These are phyloP conservation scores for Psilocybe cyanescens DNA, from an alignment of 768 basidiomycete genomes.

Conservation along the genomic window DNA sequence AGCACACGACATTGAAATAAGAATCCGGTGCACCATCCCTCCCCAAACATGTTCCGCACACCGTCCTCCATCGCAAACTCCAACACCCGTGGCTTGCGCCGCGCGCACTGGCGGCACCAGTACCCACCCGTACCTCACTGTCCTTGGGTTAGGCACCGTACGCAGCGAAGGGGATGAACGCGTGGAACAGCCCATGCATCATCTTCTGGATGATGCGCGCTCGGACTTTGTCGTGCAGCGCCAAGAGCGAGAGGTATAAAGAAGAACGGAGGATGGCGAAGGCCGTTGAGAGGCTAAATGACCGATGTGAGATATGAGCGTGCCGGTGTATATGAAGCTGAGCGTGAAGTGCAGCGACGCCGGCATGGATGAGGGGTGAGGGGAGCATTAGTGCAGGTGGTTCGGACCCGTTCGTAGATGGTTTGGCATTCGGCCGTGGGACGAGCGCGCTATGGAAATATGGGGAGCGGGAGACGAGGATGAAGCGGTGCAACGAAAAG, in stretches of 20 bases:
- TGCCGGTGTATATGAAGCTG: conserved; percentile 75
- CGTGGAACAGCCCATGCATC: conserved; percentile 88
- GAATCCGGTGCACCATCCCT: too few species aligned
- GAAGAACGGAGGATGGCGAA: conserved; percentile 80
- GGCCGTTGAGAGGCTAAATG: conserved; percentile 90
- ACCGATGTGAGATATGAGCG: conserved; percentile 75
- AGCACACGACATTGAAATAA: too few species aligned
- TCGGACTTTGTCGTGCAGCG: conserved; percentile 80
- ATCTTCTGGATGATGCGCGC: conserved; percentile 86
- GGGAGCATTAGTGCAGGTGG: conserved; percentile 72
- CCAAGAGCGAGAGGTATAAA: conserved; percentile 38
- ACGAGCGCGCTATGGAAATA: conserved; percentile 86
- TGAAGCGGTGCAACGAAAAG: conserved; percentile 92
- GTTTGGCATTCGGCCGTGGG: conserved; percentile 47
- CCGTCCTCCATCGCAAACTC: too few species aligned
- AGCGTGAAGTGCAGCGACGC: conserved; percentile 93
- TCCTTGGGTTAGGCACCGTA: conserved; percentile 42
- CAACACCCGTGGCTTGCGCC: too few species aligned
- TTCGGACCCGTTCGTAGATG: conserved; percentile 36
- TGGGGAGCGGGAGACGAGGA: conserved; percentile 85
- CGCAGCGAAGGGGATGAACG: conserved; percentile 77
- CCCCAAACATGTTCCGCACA: too few species aligned
- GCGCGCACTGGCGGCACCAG: too few species aligned
- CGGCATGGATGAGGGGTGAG: conserved; percentile 91
- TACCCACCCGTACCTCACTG: too few species aligned